Evolutionary conservation across 164 flowering plant species (phyloP).

Genomic region (Warburgia ugandensis): DNA sequence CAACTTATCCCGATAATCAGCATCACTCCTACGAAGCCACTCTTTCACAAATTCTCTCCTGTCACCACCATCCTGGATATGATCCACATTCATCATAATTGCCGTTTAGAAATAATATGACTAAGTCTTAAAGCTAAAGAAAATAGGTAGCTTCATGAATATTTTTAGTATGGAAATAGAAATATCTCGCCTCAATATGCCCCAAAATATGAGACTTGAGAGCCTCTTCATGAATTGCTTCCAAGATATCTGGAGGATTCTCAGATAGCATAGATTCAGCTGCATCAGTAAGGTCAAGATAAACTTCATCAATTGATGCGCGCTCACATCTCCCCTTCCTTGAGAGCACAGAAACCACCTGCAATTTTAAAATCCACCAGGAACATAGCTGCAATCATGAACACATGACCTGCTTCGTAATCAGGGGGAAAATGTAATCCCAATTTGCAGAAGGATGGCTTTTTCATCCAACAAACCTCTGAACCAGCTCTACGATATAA

Average conservation of each 20-base stretch:
- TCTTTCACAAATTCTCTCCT: constrained; percentile 38
- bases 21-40: constrained; percentile 63
- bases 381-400: not conserved
- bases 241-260: constrained; percentile 62
- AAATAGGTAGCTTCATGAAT: not conserved
- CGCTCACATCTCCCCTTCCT: constrained; percentile 88
- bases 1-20: constrained; percentile 69
- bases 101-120: not conserved
- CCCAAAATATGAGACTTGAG: constrained; percentile 84
- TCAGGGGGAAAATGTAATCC: not conserved
- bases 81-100: no score
- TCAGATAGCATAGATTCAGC: constrained; percentile 71
- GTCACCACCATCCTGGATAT: constrained; percentile 42
- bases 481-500: constrained; percentile 85
- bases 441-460: not conserved
- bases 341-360: constrained; percentile 90
- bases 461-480: constrained; percentile 41
- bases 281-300: constrained; percentile 91
- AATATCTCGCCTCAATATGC: constrained; percentile 39
- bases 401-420: not conserved
- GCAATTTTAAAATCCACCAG: constrained; percentile 8
- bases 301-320: constrained; percentile 97
- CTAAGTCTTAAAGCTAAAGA: not conserved
- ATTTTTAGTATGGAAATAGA: not conserved
- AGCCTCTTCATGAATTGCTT: constrained; percentile 55